Conservation (phyloP, 345 rosid species). For the Kandelia obovata region DNA sequence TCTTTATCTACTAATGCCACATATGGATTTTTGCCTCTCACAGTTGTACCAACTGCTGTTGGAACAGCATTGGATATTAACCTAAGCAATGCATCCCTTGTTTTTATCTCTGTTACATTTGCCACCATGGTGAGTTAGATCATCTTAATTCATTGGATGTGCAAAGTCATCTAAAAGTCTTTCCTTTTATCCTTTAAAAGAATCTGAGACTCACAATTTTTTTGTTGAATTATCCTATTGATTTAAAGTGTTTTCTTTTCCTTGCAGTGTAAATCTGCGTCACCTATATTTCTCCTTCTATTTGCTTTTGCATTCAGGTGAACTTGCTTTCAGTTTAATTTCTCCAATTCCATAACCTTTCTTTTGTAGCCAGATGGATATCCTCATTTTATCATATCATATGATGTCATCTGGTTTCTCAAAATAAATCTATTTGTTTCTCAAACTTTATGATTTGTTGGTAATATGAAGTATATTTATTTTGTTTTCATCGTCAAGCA, state of each 20-base stretch:
- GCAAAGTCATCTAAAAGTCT: background rate
- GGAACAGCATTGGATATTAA: conserved; percentile 96
- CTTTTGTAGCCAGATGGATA: background rate
- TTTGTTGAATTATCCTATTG: conserved; percentile 13
- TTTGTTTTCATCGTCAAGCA: too few species aligned
- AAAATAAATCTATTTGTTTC: too few species aligned
- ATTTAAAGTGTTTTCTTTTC: conserved; percentile 7
- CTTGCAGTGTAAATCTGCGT: conserved; percentile 96
- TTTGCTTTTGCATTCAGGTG: conserved; percentile 99
- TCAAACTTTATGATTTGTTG: too few species aligned
- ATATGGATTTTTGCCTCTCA: conserved; percentile 76
- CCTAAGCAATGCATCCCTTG: conserved; percentile 95
- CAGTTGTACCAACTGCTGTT: conserved; percentile 99
- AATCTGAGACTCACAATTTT: conserved; percentile 10
- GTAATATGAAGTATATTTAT: too few species aligned
- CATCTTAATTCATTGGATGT: conserved; percentile 8
- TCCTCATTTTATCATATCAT: background rate
- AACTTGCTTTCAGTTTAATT: conserved; percentile 13
- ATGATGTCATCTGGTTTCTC: too few species aligned
- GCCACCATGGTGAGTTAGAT: conserved; percentile 86
- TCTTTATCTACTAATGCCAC: conserved; percentile 71
- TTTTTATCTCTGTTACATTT: conserved; percentile 96
- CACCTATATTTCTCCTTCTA: conserved; percentile 93
- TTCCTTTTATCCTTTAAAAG: background rate
- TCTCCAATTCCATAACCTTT: conserved; percentile 5